A percentile compares a stretch with the other conserved stretches of the same genome.
Evolutionary conservation across 352 stramenopile species (phyloP).

Genomic region (Plasmopara muralis): DNA sequence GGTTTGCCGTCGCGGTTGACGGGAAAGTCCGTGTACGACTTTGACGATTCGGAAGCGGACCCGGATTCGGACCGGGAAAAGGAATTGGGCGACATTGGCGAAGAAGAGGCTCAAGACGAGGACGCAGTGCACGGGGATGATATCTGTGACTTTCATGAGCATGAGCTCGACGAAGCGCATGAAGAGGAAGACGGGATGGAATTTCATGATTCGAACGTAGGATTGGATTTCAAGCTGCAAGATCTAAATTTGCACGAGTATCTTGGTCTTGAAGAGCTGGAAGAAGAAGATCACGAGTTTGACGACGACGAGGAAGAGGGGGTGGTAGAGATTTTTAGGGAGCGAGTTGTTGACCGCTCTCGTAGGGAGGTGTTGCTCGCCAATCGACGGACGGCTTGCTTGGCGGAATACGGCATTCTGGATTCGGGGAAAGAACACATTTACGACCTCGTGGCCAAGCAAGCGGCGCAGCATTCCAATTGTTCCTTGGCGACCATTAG

Average conservation of each 20-base stretch:
- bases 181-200: constrained; percentile 29
- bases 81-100: constrained; percentile 26
- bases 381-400: constrained; percentile 32
- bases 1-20: constrained; percentile 20
- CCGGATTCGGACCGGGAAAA: constrained; percentile 16
- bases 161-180: constrained; percentile 31
- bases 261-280: constrained; percentile 26
- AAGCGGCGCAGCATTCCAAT: constrained; percentile 41
- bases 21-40: constrained; percentile 24
- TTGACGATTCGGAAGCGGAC: constrained; percentile 31
- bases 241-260: constrained; percentile 41
- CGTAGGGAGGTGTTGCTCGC: constrained; percentile 15
- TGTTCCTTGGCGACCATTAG: constrained; percentile 54
- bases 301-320: constrained; percentile 42
- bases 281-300: constrained; percentile 37
- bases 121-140: constrained; percentile 29
- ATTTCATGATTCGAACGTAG: constrained; percentile 39
- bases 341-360: constrained; percentile 19
- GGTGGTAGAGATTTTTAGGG: constrained; percentile 24
- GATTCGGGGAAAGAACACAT: constrained; percentile 44
- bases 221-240: constrained; percentile 32
- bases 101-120: constrained; percentile 30
- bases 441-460: constrained; percentile 50
- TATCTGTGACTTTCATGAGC: constrained; percentile 20
- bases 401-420: constrained; percentile 51